A percentile compares a stretch with the other conserved stretches of the same genome.
Evolutionary conservation across 2,329 filamentous ascomycete species (phyloP).

Genomic region (Leptographium radiaticola): DNA sequence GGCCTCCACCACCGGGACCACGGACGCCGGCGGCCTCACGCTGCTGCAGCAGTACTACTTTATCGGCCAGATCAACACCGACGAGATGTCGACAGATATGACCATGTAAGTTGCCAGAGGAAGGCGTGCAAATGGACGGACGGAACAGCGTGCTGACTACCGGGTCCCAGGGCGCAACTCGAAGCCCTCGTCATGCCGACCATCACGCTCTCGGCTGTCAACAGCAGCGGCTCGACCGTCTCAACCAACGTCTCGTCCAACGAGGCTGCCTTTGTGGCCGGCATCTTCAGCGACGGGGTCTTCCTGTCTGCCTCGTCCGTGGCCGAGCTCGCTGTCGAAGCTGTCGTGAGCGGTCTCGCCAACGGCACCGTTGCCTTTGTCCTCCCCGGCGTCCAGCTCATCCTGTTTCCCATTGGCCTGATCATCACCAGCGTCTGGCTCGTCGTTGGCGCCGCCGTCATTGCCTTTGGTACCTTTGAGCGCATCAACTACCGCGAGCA

Average conservation of each 20-base stretch:
- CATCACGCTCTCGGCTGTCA: slow-evolving; percentile 51
- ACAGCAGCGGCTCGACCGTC: slow-evolving; percentile 35
- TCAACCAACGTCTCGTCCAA: slow-evolving; percentile 54
- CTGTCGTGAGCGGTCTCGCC: slow-evolving; percentile 28
- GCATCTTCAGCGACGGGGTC: slow-evolving; percentile 50
- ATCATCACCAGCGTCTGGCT: slow-evolving; percentile 53
- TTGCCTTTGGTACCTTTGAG: slow-evolving; percentile 53
- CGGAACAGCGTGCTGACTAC: neutral
- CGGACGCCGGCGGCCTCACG: slow-evolving; percentile 17
- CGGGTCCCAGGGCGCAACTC: slow-evolving; percentile 34
- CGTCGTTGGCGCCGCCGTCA: slow-evolving; percentile 38
- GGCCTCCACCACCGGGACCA: slow-evolving; percentile 10
- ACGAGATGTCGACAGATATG: slow-evolving; percentile 40
- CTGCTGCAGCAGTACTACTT: slow-evolving; percentile 54
- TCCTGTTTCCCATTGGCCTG: slow-evolving; percentile 59
- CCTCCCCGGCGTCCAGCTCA: slow-evolving; percentile 52
- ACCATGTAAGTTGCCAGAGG: slow-evolving; percentile 38
- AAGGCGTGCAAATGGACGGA: neutral
- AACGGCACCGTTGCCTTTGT: slow-evolving; percentile 51
- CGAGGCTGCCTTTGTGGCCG: slow-evolving; percentile 58
- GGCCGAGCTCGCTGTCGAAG: slow-evolving; percentile 36
- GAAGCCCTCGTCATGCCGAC: slow-evolving; percentile 53
- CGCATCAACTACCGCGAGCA: slow-evolving; percentile 53
- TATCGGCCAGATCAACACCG: slow-evolving; percentile 52
- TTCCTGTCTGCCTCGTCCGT: slow-evolving; percentile 35